These are phyloP conservation scores for Flammula alnicola DNA, from an alignment of 1,284 basidiomycete genomes.

Conservation along the genomic window DNA sequence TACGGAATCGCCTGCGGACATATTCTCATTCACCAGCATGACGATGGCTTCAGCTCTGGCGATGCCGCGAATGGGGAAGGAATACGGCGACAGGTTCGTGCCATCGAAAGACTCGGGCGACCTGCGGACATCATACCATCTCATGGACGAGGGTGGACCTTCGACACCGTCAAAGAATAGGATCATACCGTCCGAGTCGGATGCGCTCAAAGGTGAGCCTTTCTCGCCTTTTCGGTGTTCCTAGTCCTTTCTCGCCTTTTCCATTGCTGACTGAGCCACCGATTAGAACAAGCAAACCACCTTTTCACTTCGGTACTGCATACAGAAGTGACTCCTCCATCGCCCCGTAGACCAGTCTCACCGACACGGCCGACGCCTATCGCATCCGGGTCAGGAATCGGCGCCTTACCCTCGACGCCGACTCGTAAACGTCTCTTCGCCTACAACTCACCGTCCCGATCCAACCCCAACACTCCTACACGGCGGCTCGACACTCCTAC, in stretches of 20 bases:
- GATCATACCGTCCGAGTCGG: slow-evolving; percentile 78
- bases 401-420: slow-evolving; percentile 62
- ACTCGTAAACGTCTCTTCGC: slow-evolving; percentile 69
- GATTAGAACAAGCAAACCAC: slow-evolving; percentile 76
- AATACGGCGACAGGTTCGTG: slow-evolving; percentile 81
- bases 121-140: slow-evolving; percentile 76
- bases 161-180: slow-evolving; percentile 71
- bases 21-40: not conserved
- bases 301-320: slow-evolving; percentile 77
- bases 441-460: slow-evolving; percentile 66
- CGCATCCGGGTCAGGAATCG: slow-evolving; percentile 34
- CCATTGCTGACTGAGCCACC: slow-evolving; percentile 17
- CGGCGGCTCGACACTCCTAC: slow-evolving; percentile 75
- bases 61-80: slow-evolving; percentile 42
- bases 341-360: slow-evolving; percentile 60
- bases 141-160: slow-evolving; percentile 66
- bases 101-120: slow-evolving; percentile 73
- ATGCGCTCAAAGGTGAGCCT: slow-evolving; percentile 72
- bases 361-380: slow-evolving; percentile 59
- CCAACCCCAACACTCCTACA: slow-evolving; percentile 62
- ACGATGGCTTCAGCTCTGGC: slow-evolving; percentile 6
- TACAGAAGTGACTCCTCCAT: slow-evolving; percentile 74
- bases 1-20: slow-evolving; percentile 52
- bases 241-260: not conserved
- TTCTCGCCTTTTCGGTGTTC: no score